Base-by-base conservation (phyloP, 2,329 filamentous ascomycete species). In the Penicillium sp. region DNA sequence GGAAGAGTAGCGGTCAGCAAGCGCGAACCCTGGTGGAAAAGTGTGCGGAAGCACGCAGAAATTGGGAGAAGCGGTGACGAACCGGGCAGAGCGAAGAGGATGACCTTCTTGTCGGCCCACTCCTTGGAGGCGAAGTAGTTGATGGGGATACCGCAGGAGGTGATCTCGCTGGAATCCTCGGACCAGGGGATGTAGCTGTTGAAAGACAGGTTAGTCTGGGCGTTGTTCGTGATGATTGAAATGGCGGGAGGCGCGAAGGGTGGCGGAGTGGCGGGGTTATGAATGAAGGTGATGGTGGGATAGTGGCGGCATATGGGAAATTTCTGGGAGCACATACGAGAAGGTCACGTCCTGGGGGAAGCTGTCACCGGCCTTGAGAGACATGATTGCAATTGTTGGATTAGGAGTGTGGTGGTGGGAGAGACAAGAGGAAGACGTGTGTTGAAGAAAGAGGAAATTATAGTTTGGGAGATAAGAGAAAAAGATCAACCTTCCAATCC, bases 311-410 rank as follows among this genome's bases (percentile, higher is more conserved):
- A 42, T 52, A 22, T 28, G 34, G 45, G 31, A 34, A 47, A 49
- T 38, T 22, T 15, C 43, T 38, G n/a, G 22, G 35, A 48, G 14
- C 4, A 79, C 84, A 71, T 79, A 89, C 86, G 83, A 83, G 84
- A 97, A 97, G 77, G 83, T 83, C 63, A 96, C 88, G 69, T 85
- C 89, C 69, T 87, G 81, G 68, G 93, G 93, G 84, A 98, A 94
- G 75, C 82, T 82, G 77, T 96, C 91, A 74, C 93, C 93, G 75
- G 85, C 84, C 77, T 93, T 88, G 78, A 95, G 85, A 76, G 88
- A 76, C 85, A 87, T 87, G 73, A 67, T 79, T 70, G 58, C 37
- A 50, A 51, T 57, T 59, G 48, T 54, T 42, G 55, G 49, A 54
- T 17, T 59, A 49, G 54, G 28, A 51, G 31, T 54, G 47, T 58